These are phyloP conservation scores for Fragilariopsis cylindrus DNA, from an alignment of 108 stramenopile genomes.

Conservation along the genomic window DNA sequence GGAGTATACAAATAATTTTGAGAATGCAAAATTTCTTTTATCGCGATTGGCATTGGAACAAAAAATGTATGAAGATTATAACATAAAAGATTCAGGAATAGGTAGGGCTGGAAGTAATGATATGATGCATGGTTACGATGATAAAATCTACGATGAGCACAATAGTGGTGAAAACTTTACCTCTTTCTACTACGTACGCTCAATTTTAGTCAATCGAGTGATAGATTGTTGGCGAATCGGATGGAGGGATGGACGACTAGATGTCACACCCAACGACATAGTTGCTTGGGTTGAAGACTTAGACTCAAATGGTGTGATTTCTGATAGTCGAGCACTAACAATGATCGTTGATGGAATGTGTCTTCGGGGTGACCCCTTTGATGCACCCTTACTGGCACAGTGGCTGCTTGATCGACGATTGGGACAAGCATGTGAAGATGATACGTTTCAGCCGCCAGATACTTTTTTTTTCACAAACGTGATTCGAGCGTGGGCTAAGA, in stretches of 20 bases:
- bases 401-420: constrained; percentile 40
- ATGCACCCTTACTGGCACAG: constrained; percentile 38
- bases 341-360: constrained; percentile 38
- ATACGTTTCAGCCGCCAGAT: constrained; percentile 41
- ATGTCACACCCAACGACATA: constrained; percentile 25
- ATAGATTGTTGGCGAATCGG: constrained; percentile 42
- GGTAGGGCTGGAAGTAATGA: neutral
- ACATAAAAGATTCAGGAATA: neutral
- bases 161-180: too few species aligned
- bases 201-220: constrained; percentile 31
- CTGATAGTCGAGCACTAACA: constrained; percentile 32
- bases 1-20: neutral
- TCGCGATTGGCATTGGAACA: constrained; percentile 8
- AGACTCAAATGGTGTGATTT: constrained; percentile 1
- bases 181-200: constrained; percentile 14
- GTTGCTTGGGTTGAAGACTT: constrained; percentile 10
- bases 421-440: constrained; percentile 22
- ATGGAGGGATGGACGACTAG: constrained; percentile 19
- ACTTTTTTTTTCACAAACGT: constrained; percentile 59
- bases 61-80: neutral
- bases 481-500: constrained; percentile 69
- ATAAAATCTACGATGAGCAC: neutral
- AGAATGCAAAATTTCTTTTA: constrained; percentile 13
- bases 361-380: constrained; percentile 28
- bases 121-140: neutral